Percentiles rank a stretch among this genome's conserved stretches.
Evolutionary conservation across 2,329 filamentous ascomycete species (phyloP).

Genomic region (Waltergamsia citrina): DNA sequence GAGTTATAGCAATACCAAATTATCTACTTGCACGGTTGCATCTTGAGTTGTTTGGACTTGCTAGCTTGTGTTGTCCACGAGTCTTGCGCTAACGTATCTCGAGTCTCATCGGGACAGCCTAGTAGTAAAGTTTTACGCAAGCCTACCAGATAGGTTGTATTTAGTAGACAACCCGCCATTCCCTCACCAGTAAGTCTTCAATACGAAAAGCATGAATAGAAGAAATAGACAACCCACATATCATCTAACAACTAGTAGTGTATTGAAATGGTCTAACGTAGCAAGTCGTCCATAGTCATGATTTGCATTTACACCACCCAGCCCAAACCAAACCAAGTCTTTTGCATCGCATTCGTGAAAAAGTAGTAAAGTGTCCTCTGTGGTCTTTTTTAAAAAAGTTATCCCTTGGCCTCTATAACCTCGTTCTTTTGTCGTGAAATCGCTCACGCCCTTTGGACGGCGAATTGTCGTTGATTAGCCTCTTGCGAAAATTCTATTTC

Average conservation of each 20-base stretch:
- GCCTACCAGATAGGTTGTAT: too few relatives aligned
- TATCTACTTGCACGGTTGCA: too few relatives aligned
- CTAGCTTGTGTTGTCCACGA: too few relatives aligned
- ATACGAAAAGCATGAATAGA: too few relatives aligned
- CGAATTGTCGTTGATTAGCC: background rate
- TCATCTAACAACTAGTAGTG: background rate
- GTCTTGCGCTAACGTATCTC: too few relatives aligned
- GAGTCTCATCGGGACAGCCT: too few relatives aligned
- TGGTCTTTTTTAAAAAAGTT: conserved; percentile 6
- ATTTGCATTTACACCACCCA: background rate
- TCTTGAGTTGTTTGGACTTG: too few relatives aligned
- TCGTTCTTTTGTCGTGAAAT: conserved; percentile 12
- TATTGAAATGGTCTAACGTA: conserved; percentile 3
- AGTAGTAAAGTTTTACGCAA: too few relatives aligned
- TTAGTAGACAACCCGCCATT: too few relatives aligned
- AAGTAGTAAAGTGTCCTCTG: conserved; percentile 6
- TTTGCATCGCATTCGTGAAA: background rate
- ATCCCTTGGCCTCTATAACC: background rate
- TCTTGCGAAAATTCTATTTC: conserved; percentile 17
- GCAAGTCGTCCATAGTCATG: conserved; percentile 2
- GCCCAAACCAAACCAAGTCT: background rate
- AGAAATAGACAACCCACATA: background rate
- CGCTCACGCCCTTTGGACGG: background rate
- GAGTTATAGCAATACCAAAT: too few relatives aligned
- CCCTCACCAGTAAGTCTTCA: too few relatives aligned